phyloP scores from a whole-genome alignment of 257 asterid species.

The Cordia subcordata region DNA sequence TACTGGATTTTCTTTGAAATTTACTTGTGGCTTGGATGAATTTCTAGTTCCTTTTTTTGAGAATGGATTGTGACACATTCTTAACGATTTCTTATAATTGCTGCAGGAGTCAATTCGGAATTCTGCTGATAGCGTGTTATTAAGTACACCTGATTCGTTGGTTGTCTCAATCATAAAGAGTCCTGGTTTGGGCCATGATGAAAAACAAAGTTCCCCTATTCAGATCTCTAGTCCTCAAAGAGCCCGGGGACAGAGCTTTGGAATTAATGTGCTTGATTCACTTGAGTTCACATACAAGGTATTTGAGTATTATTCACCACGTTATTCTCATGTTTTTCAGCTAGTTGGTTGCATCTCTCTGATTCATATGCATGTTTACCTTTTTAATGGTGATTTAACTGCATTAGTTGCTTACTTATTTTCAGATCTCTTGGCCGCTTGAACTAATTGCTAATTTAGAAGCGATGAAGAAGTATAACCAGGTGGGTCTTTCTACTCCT shows the following conservation, averaged over 20 bases:
- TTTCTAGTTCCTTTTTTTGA: neutral
- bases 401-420: slow-evolving; percentile 15
- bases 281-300: slow-evolving; percentile 88
- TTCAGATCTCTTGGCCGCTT: slow-evolving; percentile 94
- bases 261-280: slow-evolving; percentile 75
- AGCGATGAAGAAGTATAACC: slow-evolving; percentile 88
- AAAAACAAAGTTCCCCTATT: slow-evolving; percentile 38
- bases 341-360: neutral
- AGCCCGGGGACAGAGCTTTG: slow-evolving; percentile 57
- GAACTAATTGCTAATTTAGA: slow-evolving; percentile 90
- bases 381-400: slow-evolving; percentile 9
- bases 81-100: neutral
- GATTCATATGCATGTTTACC: neutral
- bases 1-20: too few relatives aligned
- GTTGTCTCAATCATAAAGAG: slow-evolving; percentile 63
- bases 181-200: slow-evolving; percentile 44
- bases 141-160: slow-evolving; percentile 73
- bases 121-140: slow-evolving; percentile 78
- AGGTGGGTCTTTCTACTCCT: slow-evolving; percentile 46
- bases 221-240: slow-evolving; percentile 62
- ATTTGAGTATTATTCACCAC: slow-evolving; percentile 10
- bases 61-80: neutral
- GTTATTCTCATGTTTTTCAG: neutral
- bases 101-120: slow-evolving; percentile 86
- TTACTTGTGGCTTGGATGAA: neutral